Evolutionary conservation across 192 early-diverging fungal genomes (phyloP).

Genomic region (Backusella psychrophila): DNA sequence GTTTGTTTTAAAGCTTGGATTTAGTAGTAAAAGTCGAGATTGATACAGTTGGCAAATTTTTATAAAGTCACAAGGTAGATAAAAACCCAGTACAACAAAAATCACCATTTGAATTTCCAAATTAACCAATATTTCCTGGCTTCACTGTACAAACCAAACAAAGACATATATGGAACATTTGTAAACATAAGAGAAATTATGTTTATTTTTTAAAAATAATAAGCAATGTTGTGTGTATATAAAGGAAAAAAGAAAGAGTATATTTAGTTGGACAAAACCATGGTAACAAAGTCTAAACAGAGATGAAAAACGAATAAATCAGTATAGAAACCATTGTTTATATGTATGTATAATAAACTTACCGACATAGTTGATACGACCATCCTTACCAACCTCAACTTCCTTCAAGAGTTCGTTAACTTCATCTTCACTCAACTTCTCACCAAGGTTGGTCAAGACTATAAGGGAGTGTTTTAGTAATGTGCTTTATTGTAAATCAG

Average conservation of each 20-base stretch:
- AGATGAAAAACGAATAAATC: background rate
- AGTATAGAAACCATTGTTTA: background rate
- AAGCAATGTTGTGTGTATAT: background rate
- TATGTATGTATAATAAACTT: slow-evolving; percentile 7
- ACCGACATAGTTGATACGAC: slow-evolving; percentile 82
- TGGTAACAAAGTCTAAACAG: slow-evolving; percentile 36
- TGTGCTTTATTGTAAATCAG: background rate
- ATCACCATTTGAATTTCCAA: too few species aligned
- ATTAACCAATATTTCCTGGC: too few species aligned
- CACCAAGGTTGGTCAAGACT: slow-evolving; percentile 82
- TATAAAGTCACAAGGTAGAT: too few species aligned
- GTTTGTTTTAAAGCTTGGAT: too few species aligned
- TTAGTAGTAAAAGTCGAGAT: too few species aligned
- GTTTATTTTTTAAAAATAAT: background rate
- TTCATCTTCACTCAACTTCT: slow-evolving; percentile 73
- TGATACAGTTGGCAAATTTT: too few species aligned
- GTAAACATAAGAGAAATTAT: background rate
- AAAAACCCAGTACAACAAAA: too few species aligned
- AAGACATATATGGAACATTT: too few species aligned
- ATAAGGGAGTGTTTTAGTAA: background rate
- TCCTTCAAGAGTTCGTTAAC: slow-evolving; percentile 81
- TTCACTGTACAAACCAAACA: too few species aligned
- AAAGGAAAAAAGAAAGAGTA: background rate
- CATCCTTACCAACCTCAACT: slow-evolving; percentile 71
- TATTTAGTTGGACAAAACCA: slow-evolving; percentile 34